These are phyloP conservation scores for Talaromyces piceae DNA, from an alignment of 2,329 filamentous ascomycete species.

Conservation along the genomic window DNA sequence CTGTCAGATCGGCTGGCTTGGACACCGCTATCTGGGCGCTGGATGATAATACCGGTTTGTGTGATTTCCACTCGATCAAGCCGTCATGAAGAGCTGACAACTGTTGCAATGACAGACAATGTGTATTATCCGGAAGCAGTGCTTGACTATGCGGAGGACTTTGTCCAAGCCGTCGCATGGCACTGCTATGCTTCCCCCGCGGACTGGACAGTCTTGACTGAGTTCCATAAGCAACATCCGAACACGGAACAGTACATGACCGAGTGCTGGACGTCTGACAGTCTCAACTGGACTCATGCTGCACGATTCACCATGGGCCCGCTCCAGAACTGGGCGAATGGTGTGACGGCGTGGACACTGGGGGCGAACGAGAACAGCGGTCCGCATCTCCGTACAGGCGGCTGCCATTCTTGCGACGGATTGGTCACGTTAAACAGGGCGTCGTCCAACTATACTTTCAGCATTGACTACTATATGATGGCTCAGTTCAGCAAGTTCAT, in stretches of 20 bases:
- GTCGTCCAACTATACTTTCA: constrained; percentile 34
- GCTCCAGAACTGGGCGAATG: constrained; percentile 24
- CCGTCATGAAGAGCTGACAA: not conserved
- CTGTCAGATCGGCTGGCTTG: constrained; percentile 18
- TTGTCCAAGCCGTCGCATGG: constrained; percentile 30
- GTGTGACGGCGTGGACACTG: constrained; percentile 24
- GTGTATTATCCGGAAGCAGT: constrained; percentile 28
- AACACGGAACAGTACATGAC: constrained; percentile 33
- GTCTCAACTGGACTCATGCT: constrained; percentile 19
- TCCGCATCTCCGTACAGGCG: constrained; percentile 22
- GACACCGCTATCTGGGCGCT: constrained; percentile 27
- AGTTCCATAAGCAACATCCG: constrained; percentile 27
- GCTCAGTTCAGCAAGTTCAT: constrained; percentile 47
- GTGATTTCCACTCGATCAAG: not conserved
- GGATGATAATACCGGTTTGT: constrained; percentile 31
- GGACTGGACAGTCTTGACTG: constrained; percentile 27
- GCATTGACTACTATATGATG: constrained; percentile 48
- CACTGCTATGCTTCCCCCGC: constrained; percentile 33
- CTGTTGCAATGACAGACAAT: constrained; percentile 18
- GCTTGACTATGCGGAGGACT: constrained; percentile 21
- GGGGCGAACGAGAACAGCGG: constrained; percentile 21
- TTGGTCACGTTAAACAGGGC: constrained; percentile 18
- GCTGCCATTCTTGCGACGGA: constrained; percentile 21
- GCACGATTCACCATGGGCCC: constrained; percentile 23
- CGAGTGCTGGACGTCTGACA: constrained; percentile 29